Conservation (phyloP, 2,329 filamentous ascomycete genomes). For the Xylariaceae sp. region DNA sequence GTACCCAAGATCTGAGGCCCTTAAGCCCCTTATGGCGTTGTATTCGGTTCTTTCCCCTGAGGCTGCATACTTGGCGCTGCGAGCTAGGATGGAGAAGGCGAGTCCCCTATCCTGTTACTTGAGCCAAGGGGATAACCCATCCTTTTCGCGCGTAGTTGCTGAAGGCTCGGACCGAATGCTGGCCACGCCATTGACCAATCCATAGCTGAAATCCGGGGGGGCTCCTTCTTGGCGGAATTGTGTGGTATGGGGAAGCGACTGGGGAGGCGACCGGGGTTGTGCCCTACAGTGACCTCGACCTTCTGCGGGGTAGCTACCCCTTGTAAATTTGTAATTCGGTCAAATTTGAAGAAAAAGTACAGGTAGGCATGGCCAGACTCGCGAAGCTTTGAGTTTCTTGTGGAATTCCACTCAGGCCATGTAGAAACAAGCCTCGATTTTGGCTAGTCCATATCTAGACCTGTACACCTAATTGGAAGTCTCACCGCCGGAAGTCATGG, state of each 20-base stretch:
- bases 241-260: conserved; percentile 8
- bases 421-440: too few relatives aligned
- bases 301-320: conserved; percentile 17
- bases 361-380: not conserved
- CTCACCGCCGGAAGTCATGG: too few relatives aligned
- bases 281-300: not conserved
- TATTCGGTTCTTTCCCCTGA: conserved; percentile 3
- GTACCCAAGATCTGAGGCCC: not conserved
- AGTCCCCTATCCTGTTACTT: not conserved
- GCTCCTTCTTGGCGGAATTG: conserved; percentile 6
- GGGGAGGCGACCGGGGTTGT: conserved; percentile 1
- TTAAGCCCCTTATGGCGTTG: not conserved
- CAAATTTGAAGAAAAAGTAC: too few relatives aligned
- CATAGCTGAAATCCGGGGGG: conserved; percentile 2
- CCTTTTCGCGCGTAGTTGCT: not conserved
- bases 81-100: not conserved
- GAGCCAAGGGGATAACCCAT: not conserved
- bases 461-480: too few relatives aligned
- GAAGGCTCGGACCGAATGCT: conserved; percentile 16
- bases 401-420: too few relatives aligned
- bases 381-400: too few relatives aligned
- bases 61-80: conserved; percentile 4
- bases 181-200: conserved; percentile 4
- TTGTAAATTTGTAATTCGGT: too few relatives aligned
- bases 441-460: too few relatives aligned